These are phyloP conservation scores for Podaxis pistillaris DNA, from an alignment of 768 basidiomycete genomes.

Conservation along the genomic window DNA sequence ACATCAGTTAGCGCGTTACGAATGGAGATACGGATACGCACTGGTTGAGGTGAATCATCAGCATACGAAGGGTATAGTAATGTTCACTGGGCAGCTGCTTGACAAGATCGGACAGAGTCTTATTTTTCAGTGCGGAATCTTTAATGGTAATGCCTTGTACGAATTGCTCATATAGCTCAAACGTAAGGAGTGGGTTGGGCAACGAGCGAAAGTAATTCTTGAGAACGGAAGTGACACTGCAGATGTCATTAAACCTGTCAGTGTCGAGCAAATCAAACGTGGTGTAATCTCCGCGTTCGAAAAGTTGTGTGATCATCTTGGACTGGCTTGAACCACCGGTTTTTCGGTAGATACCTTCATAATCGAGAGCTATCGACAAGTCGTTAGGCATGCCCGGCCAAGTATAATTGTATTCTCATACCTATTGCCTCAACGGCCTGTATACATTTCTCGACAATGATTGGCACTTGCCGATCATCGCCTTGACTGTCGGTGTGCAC, in stretches of 20 bases:
- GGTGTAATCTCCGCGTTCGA: slow-evolving; percentile 88
- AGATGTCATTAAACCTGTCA: slow-evolving; percentile 95
- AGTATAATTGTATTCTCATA: slow-evolving; percentile 32
- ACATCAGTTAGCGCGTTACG: slow-evolving; percentile 9
- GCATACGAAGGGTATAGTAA: slow-evolving; percentile 75
- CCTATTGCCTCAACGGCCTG: slow-evolving; percentile 87
- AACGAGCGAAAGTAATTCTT: slow-evolving; percentile 96
- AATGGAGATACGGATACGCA: slow-evolving; percentile 36
- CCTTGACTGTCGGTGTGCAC: slow-evolving; percentile 63
- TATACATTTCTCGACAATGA: slow-evolving; percentile 95
- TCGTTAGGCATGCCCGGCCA: not conserved
- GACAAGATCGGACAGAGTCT: slow-evolving; percentile 64
- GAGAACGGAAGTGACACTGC: slow-evolving; percentile 93
- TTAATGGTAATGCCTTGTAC: slow-evolving; percentile 70
- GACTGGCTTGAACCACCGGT: slow-evolving; percentile 91
- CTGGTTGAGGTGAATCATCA: slow-evolving; percentile 90
- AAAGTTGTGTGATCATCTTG: slow-evolving; percentile 90
- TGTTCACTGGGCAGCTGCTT: slow-evolving; percentile 82
- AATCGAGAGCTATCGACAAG: slow-evolving; percentile 69
- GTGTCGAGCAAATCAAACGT: slow-evolving; percentile 86
- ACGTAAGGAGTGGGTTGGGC: slow-evolving; percentile 88
- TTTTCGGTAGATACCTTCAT: slow-evolving; percentile 98
- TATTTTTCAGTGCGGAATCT: slow-evolving; percentile 59
- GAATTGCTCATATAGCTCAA: slow-evolving; percentile 88
- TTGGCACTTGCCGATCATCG: slow-evolving; percentile 66